A percentile compares a stretch with the other conserved stretches of the same genome.
Evolutionary conservation across 1,139 yeast genomes (phyloP).

Genomic region (Diutina sp.): DNA sequence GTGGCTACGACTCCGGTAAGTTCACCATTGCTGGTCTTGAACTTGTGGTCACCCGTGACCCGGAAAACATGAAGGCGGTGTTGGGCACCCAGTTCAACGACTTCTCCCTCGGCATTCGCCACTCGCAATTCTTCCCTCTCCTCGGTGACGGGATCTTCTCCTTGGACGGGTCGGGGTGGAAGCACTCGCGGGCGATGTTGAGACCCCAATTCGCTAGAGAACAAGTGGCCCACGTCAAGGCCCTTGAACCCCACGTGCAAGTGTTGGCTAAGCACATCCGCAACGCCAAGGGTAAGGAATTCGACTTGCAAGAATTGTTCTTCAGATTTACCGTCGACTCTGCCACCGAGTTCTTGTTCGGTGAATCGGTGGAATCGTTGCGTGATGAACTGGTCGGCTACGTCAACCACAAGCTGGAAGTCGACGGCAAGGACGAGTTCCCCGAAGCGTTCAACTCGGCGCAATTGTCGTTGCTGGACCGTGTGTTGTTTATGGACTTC

Average conservation of each 20-base stretch:
- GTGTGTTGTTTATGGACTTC: slow-evolving; percentile 17
- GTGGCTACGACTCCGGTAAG: not conserved
- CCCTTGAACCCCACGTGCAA: slow-evolving; percentile 36
- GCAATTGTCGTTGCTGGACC: slow-evolving; percentile 16
- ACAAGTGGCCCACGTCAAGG: slow-evolving; percentile 36
- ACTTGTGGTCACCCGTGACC: slow-evolving; percentile 18
- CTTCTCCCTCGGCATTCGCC: slow-evolving; percentile 36
- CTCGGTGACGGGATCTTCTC: slow-evolving; percentile 51
- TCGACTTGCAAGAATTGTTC: slow-evolving; percentile 21
- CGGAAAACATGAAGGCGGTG: slow-evolving; percentile 20
- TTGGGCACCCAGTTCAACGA: slow-evolving; percentile 16
- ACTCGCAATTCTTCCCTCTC: slow-evolving; percentile 26
- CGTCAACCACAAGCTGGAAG: slow-evolving; percentile 7
- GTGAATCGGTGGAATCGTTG: slow-evolving; percentile 8
- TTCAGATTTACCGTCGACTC: slow-evolving; percentile 9
- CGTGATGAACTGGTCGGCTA: slow-evolving; percentile 17
- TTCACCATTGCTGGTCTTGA: slow-evolving; percentile 10
- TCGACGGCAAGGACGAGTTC: slow-evolving; percentile 12
- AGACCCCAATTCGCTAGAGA: slow-evolving; percentile 48
- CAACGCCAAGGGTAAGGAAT: slow-evolving; percentile 9
- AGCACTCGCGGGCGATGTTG: slow-evolving; percentile 43
- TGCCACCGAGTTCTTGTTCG: slow-evolving; percentile 9
- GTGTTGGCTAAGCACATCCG: slow-evolving; percentile 21
- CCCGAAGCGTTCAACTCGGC: slow-evolving; percentile 20
- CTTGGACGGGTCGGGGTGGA: slow-evolving; percentile 43